A percentile compares a stretch with the other conserved stretches of the same genome.
Conservation (phyloP, 164 flowering plant species). For the Nymphaea colorata region DNA sequence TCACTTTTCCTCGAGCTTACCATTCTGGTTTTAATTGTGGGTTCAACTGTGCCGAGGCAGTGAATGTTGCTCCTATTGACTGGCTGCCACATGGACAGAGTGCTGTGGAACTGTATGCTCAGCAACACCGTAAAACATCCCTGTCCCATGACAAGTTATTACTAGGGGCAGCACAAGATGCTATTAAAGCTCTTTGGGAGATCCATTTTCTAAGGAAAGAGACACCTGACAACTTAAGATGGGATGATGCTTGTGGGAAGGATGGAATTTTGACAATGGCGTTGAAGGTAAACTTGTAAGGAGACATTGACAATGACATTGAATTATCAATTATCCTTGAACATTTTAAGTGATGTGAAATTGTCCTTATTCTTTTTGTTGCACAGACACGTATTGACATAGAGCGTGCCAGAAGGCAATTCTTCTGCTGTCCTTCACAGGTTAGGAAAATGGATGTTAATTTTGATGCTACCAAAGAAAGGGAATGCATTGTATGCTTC, state of each 20-base stretch:
- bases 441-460: constrained; percentile 37
- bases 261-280: constrained; percentile 53
- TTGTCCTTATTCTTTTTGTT: constrained; percentile 7
- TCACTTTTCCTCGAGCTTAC: constrained; percentile 68
- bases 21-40: constrained; percentile 69
- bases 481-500: constrained; percentile 51
- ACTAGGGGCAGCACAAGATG: constrained; percentile 61
- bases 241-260: constrained; percentile 52
- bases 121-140: constrained; percentile 35
- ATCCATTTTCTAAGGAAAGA: constrained; percentile 24
- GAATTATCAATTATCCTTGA: no score
- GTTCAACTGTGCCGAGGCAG: constrained; percentile 59
- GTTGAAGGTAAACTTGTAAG: constrained; percentile 35
- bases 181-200: constrained; percentile 64
- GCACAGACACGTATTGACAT: constrained; percentile 38
- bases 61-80: constrained; percentile 60
- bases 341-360: background rate
- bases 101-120: constrained; percentile 45
- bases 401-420: constrained; percentile 37
- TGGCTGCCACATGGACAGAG: constrained; percentile 78
- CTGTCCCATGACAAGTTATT: constrained; percentile 73
- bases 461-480: constrained; percentile 36
- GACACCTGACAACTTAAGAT: constrained; percentile 27
- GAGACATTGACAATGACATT: background rate
- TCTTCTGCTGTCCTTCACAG: constrained; percentile 28